Conservation (phyloP, 2,329 filamentous ascomycete genomes). For the Claviceps citrina region DNA sequence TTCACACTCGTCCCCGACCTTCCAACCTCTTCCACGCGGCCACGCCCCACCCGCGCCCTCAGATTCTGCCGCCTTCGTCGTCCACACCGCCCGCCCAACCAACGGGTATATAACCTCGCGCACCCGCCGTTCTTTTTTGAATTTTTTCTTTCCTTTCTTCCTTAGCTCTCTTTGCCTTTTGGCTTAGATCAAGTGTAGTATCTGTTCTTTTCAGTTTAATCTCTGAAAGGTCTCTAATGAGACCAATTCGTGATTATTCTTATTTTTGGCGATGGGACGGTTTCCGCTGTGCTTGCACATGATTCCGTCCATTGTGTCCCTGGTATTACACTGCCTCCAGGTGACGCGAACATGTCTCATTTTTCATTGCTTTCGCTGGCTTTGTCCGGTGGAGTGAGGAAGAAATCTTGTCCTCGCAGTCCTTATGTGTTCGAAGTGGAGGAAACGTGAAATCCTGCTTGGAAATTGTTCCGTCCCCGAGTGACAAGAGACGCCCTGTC, state of each 20-base stretch:
- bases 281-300: constrained; percentile 28
- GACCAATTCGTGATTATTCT: constrained; percentile 64
- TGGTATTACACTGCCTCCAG: constrained; percentile 31
- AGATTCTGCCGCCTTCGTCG: no score
- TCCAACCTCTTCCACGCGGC: neutral
- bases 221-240: constrained; percentile 69
- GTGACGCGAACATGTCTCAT: constrained; percentile 24
- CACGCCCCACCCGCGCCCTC: neutral
- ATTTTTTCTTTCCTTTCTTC: constrained; percentile 19
- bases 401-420: no score
- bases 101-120: constrained; percentile 13
- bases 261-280: constrained; percentile 34
- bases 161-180: constrained; percentile 36
- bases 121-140: constrained; percentile 4
- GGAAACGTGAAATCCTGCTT: no score
- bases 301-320: constrained; percentile 26
- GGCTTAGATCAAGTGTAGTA: constrained; percentile 91
- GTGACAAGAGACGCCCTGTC: no score
- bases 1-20: constrained; percentile 4
- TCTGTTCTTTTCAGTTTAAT: constrained; percentile 97
- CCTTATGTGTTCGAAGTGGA: no score
- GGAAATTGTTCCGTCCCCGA: no score
- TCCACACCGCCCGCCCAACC: constrained; percentile 6
- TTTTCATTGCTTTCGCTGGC: constrained; percentile 25
- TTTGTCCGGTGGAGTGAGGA: constrained; percentile 25